Evolutionary conservation across 345 rosid species (phyloP).

Genomic region (Garcia nutans): DNA sequence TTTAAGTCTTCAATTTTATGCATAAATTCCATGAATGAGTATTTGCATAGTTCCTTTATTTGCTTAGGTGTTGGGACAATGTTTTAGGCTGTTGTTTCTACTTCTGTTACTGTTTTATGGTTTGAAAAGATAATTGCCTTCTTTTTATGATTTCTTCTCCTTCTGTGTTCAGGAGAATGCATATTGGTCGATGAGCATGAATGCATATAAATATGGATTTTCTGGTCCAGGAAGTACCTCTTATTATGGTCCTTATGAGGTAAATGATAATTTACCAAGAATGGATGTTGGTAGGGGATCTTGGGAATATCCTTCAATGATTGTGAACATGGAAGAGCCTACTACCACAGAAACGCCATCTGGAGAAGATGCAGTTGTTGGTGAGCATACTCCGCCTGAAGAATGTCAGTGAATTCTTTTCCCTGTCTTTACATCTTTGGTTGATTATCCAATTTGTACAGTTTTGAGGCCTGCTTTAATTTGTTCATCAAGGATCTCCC

Average conservation of each 20-base stretch:
- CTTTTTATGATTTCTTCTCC: not conserved
- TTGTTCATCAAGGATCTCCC: not conserved
- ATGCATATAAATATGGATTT: constrained; percentile 56
- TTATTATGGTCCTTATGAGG: constrained; percentile 44
- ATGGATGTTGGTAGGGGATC: constrained; percentile 40
- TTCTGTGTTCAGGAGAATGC: constrained; percentile 40
- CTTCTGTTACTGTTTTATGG: not conserved
- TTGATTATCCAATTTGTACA: not conserved
- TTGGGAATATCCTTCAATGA: constrained; percentile 46
- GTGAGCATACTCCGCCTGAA: constrained; percentile 38
- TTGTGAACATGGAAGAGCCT: constrained; percentile 35
- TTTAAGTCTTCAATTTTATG: not conserved
- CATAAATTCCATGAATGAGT: not conserved
- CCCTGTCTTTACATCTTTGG: not conserved
- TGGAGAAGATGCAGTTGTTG: constrained; percentile 32
- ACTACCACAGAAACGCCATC: constrained; percentile 29
- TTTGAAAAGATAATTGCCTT: constrained; percentile 2
- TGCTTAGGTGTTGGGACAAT: not conserved
- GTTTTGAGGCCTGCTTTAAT: not conserved
- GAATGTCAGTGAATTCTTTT: constrained; percentile 41
- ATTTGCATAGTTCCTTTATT: not conserved
- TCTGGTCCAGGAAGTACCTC: constrained; percentile 46
- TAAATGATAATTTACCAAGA: constrained; percentile 48
- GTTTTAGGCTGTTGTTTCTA: not conserved
- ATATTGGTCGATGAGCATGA: constrained; percentile 53